phyloP scores from a whole-genome alignment of 148 eudicot species.

The Silene latifolia region DNA sequence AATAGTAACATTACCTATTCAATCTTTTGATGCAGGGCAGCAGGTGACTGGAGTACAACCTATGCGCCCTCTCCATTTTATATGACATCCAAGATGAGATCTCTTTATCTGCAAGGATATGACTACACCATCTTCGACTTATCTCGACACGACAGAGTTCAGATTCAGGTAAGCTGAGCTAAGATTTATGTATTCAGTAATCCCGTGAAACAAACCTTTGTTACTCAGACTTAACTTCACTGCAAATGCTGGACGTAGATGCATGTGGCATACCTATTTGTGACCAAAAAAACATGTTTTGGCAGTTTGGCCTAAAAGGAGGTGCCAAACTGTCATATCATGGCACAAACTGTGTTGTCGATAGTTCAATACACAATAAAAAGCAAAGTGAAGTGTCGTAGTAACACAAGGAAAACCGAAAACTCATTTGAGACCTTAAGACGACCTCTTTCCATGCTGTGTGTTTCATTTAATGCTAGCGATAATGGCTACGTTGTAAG shows the following conservation, averaged over 20 bases:
- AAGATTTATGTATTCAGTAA: background rate
- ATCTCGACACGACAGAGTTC: conserved; percentile 72
- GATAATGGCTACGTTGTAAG: background rate
- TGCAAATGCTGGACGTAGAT: no score
- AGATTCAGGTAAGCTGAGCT: conserved; percentile 66
- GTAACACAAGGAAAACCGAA: no score
- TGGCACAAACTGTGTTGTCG: background rate
- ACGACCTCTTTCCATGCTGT: no score
- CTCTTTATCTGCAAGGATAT: conserved; percentile 91
- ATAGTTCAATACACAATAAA: background rate
- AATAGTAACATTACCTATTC: background rate
- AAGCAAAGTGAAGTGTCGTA: background rate
- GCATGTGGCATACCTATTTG: background rate
- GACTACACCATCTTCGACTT: conserved; percentile 80
- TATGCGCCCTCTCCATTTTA: conserved; percentile 99
- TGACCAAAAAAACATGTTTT: no score
- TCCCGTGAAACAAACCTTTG: background rate
- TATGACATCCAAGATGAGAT: conserved; percentile 89
- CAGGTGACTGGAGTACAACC: conserved; percentile 96
- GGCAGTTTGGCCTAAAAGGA: background rate
- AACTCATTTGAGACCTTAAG: no score
- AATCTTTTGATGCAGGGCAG: conserved; percentile 59
- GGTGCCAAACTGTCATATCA: background rate
- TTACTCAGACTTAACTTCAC: background rate
- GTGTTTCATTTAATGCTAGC: no score